Evolutionary conservation across 257 asterid genomes (phyloP).

Genomic region (Solanum acaule): DNA sequence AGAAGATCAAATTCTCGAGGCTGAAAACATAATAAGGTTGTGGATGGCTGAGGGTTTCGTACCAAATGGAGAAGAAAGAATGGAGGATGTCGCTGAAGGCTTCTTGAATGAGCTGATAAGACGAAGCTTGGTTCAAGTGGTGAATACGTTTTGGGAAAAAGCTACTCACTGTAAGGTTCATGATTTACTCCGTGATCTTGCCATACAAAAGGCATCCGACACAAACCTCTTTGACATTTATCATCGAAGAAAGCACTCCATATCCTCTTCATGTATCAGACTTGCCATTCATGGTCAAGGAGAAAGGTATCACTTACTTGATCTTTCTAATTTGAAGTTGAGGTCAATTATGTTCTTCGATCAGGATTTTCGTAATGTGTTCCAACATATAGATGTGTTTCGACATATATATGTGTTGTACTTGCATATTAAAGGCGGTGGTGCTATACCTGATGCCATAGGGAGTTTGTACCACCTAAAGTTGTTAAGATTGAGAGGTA

Average conservation of each 20-base stretch:
- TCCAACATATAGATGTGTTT: not conserved
- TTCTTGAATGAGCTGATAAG: not conserved
- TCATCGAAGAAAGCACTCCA: not conserved
- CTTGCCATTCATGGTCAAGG: not conserved
- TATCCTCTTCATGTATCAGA: not conserved
- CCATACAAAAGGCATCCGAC: not conserved
- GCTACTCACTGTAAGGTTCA: not conserved
- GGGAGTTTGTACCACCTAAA: not conserved
- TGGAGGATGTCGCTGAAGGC: too few species aligned
- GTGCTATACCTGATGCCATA: not conserved
- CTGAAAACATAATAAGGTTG: too few species aligned
- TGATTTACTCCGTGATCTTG: not conserved
- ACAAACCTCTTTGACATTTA: not conserved
- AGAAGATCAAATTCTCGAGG: too few species aligned
- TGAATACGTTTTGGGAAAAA: not conserved
- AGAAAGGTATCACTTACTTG: not conserved
- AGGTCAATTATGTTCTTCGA: not conserved
- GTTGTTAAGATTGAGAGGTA: not conserved
- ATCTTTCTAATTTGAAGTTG: not conserved
- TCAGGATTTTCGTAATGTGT: not conserved
- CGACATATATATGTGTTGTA: not conserved
- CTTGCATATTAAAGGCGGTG: not conserved
- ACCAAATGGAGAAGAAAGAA: too few species aligned
- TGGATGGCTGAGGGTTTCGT: too few species aligned
- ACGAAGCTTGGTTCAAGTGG: not conserved